Conservation (phyloP, 768 basidiomycete species). For the Tylopilus intermedius region DNA sequence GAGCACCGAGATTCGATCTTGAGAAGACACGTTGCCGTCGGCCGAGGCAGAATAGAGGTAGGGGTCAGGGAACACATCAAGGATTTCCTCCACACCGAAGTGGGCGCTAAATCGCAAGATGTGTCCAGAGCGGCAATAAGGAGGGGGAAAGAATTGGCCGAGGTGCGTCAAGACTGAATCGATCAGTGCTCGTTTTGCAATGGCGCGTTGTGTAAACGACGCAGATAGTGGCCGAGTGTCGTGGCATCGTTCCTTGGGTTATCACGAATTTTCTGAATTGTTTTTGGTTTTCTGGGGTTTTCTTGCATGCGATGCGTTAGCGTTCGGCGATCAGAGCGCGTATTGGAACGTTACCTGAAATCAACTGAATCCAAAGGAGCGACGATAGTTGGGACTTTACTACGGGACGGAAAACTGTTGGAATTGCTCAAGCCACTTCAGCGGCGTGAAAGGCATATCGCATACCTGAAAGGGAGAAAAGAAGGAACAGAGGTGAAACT, state of each 20-base stretch:
- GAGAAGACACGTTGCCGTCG: neutral
- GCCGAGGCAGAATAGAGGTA: neutral
- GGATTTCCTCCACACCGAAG: constrained; percentile 8
- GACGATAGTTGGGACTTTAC: too few relatives aligned
- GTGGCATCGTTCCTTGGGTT: too few relatives aligned
- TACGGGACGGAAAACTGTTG: too few relatives aligned
- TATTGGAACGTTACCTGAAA: too few relatives aligned
- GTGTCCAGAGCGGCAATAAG: neutral
- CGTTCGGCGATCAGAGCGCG: too few relatives aligned
- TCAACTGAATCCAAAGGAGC: too few relatives aligned
- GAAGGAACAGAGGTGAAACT: too few relatives aligned
- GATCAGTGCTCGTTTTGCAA: neutral
- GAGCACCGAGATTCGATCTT: neutral
- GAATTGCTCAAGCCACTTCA: too few relatives aligned
- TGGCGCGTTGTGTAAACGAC: neutral
- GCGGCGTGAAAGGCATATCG: too few relatives aligned
- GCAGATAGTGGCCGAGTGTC: neutral
- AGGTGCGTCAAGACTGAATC: neutral
- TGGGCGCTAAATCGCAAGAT: constrained; percentile 5
- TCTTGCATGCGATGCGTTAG: too few relatives aligned
- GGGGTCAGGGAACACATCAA: constrained; percentile 4
- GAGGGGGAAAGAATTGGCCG: neutral
- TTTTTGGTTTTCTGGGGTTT: too few relatives aligned
- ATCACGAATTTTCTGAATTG: too few relatives aligned
- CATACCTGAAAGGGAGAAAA: neutral